phyloP scores from a whole-genome alignment of 352 stramenopile species.

The Globisporangium apiculatum region DNA sequence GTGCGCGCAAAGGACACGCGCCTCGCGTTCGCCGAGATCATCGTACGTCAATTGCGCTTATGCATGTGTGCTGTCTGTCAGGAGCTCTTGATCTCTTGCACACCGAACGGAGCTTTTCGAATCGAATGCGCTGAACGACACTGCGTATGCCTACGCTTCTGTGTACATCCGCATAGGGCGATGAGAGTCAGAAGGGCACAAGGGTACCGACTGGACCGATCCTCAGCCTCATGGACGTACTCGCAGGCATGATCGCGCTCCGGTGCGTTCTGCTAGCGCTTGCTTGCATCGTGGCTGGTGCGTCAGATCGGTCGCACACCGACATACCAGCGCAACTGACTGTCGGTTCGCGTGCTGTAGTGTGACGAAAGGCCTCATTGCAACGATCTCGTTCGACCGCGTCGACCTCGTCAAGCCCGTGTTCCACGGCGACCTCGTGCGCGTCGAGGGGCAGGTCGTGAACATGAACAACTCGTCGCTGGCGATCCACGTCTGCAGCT shows the following conservation, averaged over 20 bases:
- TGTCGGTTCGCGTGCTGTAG: neutral
- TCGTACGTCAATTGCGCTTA: conserved; percentile 20
- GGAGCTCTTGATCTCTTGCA: no score
- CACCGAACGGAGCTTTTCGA: no score
- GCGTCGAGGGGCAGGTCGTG: conserved; percentile 37
- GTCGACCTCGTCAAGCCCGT: conserved; percentile 50
- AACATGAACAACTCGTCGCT: conserved; percentile 35
- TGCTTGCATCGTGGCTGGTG: neutral
- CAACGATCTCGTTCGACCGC: conserved; percentile 49
- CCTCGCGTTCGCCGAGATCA: conserved; percentile 46
- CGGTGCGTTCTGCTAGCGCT: conserved; percentile 9
- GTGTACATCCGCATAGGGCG: conserved; percentile 17
- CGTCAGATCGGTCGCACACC: no score
- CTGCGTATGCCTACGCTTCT: neutral
- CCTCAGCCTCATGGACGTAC: conserved; percentile 46
- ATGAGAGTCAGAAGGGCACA: conserved; percentile 36
- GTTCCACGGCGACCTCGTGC: conserved; percentile 43
- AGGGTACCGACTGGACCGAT: conserved; percentile 41
- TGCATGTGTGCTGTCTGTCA: neutral
- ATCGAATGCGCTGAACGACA: neutral
- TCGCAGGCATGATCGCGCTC: conserved; percentile 31
- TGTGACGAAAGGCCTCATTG: conserved; percentile 26
- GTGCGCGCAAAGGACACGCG: conserved; percentile 43
- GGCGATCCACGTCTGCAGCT: conserved; percentile 39
- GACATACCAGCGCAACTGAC: neutral